phyloP scores from a whole-genome alignment of 2,329 filamentous ascomycete genomes.

The Paraphaeosphaeria sporulosa region DNA sequence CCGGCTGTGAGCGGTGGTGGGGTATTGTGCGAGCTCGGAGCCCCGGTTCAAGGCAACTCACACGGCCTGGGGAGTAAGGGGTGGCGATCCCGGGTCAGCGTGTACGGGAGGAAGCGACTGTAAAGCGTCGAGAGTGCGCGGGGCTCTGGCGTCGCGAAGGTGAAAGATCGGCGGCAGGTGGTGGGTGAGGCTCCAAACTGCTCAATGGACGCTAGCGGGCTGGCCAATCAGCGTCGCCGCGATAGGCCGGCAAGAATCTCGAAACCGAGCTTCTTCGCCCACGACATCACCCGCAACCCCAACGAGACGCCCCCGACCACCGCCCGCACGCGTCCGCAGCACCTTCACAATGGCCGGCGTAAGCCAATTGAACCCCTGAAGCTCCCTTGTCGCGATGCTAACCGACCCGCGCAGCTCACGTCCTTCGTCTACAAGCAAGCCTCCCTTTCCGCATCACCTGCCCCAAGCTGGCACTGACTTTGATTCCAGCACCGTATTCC shows the following conservation, averaged over 20 bases:
- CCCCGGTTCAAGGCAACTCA: conserved; percentile 1
- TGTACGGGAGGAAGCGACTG: not conserved
- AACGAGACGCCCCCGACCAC: conserved; percentile 31
- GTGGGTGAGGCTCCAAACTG: conserved; percentile 2
- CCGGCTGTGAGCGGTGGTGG: conserved; percentile 15
- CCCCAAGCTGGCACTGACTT: conserved; percentile 36
- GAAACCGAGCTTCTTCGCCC: conserved; percentile 31
- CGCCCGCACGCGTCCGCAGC: conserved; percentile 27
- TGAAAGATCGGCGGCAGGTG: conserved; percentile 9
- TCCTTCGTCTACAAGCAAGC: conserved; percentile 63
- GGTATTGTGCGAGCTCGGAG: not conserved
- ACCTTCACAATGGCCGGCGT: conserved; percentile 67
- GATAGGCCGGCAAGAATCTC: conserved; percentile 28
- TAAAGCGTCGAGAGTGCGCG: not conserved
- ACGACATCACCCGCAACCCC: conserved; percentile 36
- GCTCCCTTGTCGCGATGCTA: conserved; percentile 26
- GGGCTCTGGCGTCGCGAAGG: conserved; percentile 10
- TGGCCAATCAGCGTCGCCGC: conserved; percentile 38
- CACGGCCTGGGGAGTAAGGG: not conserved
- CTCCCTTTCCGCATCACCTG: conserved; percentile 27
- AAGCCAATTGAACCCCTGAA: conserved; percentile 48
- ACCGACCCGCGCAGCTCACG: conserved; percentile 54
- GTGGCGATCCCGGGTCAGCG: not conserved
- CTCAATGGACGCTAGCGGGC: not conserved
- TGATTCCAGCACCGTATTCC: conserved; percentile 75